phyloP scores from a whole-genome alignment of 441 rosid species.

The Gossypium schwendimanii region DNA sequence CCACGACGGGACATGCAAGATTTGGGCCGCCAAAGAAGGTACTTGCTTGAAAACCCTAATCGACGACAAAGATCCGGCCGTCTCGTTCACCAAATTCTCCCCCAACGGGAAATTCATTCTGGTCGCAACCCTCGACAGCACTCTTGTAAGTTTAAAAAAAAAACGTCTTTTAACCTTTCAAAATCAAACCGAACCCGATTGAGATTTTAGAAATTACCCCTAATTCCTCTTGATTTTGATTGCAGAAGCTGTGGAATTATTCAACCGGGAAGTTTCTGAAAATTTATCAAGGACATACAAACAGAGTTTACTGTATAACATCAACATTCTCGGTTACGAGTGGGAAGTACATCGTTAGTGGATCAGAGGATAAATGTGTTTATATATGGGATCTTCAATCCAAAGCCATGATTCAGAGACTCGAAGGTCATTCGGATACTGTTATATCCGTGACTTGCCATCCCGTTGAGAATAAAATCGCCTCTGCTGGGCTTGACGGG shows the following conservation, averaged over 20 bases:
- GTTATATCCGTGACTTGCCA: slow-evolving; percentile 82
- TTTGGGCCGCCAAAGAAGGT: slow-evolving; percentile 85
- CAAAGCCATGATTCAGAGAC: slow-evolving; percentile 69
- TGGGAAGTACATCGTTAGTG: slow-evolving; percentile 88
- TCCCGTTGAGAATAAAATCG: slow-evolving; percentile 61
- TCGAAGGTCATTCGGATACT: slow-evolving; percentile 76
- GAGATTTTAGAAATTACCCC: not conserved
- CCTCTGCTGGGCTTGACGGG: slow-evolving; percentile 69
- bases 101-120: slow-evolving; percentile 90
- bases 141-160: slow-evolving; percentile 49
- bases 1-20: slow-evolving; percentile 85
- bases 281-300: slow-evolving; percentile 73
- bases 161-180: not conserved
- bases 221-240: not conserved
- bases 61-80: slow-evolving; percentile 57
- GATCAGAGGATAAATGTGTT: slow-evolving; percentile 82
- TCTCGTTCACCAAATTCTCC: slow-evolving; percentile 81
- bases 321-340: slow-evolving; percentile 86
- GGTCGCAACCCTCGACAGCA: slow-evolving; percentile 66
- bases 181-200: not conserved
- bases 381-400: slow-evolving; percentile 90
- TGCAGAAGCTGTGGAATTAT: slow-evolving; percentile 87
- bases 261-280: slow-evolving; percentile 77
- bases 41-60: slow-evolving; percentile 66
- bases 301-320: slow-evolving; percentile 63